Base-by-base conservation (phyloP, 495 filamentous ascomycete genomes). In the Aspergillus campestris region DNA sequence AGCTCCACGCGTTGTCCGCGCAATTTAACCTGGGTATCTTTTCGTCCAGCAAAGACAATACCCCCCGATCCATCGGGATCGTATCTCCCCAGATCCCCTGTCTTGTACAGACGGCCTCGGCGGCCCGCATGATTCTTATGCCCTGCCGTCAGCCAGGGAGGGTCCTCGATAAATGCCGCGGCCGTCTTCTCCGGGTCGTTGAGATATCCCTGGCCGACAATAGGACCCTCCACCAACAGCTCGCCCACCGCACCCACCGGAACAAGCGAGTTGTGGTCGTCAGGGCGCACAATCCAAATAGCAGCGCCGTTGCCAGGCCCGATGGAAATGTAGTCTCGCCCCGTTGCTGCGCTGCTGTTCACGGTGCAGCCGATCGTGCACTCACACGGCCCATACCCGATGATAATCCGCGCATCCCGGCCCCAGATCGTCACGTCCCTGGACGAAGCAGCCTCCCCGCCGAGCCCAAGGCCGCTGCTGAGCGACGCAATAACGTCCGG, bases 11-110 rank as follows among this genome's bases (percentile, higher is more conserved):
- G 70, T 49, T 83, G 78, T 8, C 80, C 80, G 10, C 73, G 73
- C 4, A 83, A 49, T 55, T 83, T 84, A 12, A 81, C 77, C 50
- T 83, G 79, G 7, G 77, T 74, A 45, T 84, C 81, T 35, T 75
- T 75, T 7, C 81, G 60, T 24, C 80, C 80, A 2, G 77, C 68
- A 50, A 80, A 81, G n/a, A 74, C 57, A 44, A 83, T 65, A 28
- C 65, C 55, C 24, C 59, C 50, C 24, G 62, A 58, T 1, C 73
- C 74, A 50, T 75, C 67, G 0, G 74, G 71, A 30, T 80, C 73
- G 34, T 81, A 80, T 24, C 61, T 59, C 6, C 78, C 81, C 3
- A 77, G 56, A 52, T 77, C 73, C 10, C 71, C 70, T 34, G 72
- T 77, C 50, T 73, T 71, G 48, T 75, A 74, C 9, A 78, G 49